These are phyloP conservation scores for Sporobolomyces pararoseus DNA, from an alignment of 768 basidiomycete genomes.

Conservation along the genomic window DNA sequence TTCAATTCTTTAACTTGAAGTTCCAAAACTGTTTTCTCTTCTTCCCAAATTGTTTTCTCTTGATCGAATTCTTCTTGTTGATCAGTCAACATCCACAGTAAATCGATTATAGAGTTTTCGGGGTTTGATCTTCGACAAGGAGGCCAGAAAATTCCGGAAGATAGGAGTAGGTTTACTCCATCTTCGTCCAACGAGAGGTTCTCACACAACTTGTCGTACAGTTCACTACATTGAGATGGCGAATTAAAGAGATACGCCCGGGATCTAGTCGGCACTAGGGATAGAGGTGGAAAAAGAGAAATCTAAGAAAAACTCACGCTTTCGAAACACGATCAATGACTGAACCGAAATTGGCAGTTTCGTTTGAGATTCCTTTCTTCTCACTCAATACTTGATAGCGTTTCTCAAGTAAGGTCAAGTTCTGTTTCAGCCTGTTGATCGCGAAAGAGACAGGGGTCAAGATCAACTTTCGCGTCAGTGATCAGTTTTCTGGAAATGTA, in stretches of 20 bases:
- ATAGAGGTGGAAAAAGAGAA: neutral
- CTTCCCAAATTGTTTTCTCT: neutral
- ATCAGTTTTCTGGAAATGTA: no score
- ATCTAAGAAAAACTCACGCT: no score
- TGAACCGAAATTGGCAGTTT: neutral
- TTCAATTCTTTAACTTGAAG: neutral
- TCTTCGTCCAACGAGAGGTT: slow-evolving; percentile 20
- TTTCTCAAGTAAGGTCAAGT: neutral
- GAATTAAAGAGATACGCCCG: no score
- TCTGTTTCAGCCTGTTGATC: neutral
- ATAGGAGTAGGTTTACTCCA: slow-evolving; percentile 9
- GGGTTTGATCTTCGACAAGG: neutral
- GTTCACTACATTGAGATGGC: neutral
- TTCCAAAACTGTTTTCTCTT: neutral
- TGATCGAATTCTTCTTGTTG: neutral
- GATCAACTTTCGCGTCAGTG: no score
- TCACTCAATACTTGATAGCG: neutral
- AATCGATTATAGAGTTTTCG: slow-evolving; percentile 3
- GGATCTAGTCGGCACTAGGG: neutral
- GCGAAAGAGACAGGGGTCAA: neutral
- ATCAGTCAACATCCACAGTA: slow-evolving; percentile 22
- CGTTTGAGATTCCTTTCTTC: neutral
- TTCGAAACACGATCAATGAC: no score
- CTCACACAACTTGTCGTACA: slow-evolving; percentile 13
- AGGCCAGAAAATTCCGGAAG: neutral